Conservation (phyloP, 1,284 basidiomycete genomes). For the Fomitopsis betulina region DNA sequence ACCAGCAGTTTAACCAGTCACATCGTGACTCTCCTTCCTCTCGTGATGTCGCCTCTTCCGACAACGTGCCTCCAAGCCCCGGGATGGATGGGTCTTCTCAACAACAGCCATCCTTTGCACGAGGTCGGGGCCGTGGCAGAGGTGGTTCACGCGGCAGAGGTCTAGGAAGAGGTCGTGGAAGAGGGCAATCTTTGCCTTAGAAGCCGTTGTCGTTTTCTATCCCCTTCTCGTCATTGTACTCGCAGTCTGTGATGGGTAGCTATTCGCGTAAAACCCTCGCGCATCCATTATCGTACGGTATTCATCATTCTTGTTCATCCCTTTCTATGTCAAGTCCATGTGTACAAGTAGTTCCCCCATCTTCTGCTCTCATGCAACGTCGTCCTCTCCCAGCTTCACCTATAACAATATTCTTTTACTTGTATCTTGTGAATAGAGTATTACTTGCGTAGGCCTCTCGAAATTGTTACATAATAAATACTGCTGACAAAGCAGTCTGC, state of each 20-base stretch:
- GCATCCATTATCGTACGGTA: neutral
- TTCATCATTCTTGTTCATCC: neutral
- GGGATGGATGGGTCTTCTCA: neutral
- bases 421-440: neutral
- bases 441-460: neutral
- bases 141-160: constrained; percentile 29
- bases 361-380: neutral
- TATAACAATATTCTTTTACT: neutral
- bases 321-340: neutral
- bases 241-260: neutral
- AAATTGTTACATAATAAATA: neutral
- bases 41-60: neutral
- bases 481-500: neutral
- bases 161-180: constrained; percentile 35
- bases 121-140: constrained; percentile 26
- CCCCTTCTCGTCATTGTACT: neutral
- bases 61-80: neutral
- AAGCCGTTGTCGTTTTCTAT: neutral
- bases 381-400: neutral
- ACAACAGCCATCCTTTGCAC: constrained; percentile 1
- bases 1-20: neutral
- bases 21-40: neutral
- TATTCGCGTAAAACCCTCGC: neutral
- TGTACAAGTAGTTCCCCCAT: neutral
- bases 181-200: constrained; percentile 10